Evolutionary conservation across 2,329 filamentous ascomycete genomes (phyloP).

Genomic region (Talaromyces albobiverticillius): DNA sequence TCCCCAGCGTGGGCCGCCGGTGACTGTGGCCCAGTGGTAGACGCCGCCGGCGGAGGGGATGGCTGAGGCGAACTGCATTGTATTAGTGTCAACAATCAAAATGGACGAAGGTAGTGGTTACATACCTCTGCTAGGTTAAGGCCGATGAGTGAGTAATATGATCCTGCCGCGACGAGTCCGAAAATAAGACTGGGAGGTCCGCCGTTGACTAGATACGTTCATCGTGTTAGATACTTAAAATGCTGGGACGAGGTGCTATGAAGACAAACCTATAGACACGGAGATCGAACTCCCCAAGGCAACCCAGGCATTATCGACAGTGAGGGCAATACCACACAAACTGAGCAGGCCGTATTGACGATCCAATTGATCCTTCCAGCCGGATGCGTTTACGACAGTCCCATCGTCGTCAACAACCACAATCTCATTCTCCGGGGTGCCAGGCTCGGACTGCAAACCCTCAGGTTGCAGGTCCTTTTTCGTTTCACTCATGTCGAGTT

Average conservation of each 20-base stretch:
- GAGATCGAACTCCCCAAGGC: slow-evolving; percentile 15
- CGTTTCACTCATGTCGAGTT: background rate
- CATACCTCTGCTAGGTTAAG: slow-evolving; percentile 41
- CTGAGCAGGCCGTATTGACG: slow-evolving; percentile 16
- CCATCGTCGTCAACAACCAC: slow-evolving; percentile 11
- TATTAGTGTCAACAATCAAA: slow-evolving; percentile 19
- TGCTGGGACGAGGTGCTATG: background rate
- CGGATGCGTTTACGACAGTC: slow-evolving; percentile 13
- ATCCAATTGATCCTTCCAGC: slow-evolving; percentile 13
- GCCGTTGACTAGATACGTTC: slow-evolving; percentile 36
- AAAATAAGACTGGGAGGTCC: slow-evolving; percentile 49
- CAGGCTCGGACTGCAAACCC: too few relatives aligned
- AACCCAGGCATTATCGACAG: slow-evolving; percentile 18
- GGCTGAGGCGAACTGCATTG: slow-evolving; percentile 42
- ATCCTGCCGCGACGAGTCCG: slow-evolving; percentile 48
- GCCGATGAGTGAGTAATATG: slow-evolving; percentile 47
- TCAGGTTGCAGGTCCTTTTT: background rate
- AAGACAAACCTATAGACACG: slow-evolving; percentile 35
- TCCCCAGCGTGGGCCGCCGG: slow-evolving; percentile 35
- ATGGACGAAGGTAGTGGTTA: background rate
- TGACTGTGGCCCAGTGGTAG: slow-evolving; percentile 52
- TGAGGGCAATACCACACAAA: slow-evolving; percentile 16
- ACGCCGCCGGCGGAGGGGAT: slow-evolving; percentile 51
- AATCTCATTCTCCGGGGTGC: slow-evolving; percentile 12
- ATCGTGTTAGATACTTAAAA: too few relatives aligned